These are phyloP conservation scores for Calophaca sinica DNA, from an alignment of 306 rosid species.

Conservation along the genomic window DNA sequence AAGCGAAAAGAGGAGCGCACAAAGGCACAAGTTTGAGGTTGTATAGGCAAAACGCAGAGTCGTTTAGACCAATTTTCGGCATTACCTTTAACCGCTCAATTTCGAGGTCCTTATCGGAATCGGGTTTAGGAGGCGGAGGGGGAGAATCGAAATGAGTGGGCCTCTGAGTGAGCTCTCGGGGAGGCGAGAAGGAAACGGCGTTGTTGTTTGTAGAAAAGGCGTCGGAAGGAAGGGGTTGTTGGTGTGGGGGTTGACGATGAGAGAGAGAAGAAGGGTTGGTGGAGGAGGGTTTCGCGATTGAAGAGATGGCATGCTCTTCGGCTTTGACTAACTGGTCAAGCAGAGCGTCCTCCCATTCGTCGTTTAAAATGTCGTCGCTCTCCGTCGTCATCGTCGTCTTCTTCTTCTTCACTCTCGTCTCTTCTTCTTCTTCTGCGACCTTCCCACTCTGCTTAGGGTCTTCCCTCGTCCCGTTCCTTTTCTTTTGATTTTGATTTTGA, in stretches of 20 bases:
- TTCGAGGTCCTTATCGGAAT: constrained; percentile 55
- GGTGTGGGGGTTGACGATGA: constrained; percentile 35
- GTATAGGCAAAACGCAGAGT: neutral
- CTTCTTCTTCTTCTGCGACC: neutral
- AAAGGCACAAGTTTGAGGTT: constrained; percentile 9
- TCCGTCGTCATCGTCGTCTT: neutral
- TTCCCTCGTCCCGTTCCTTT: neutral
- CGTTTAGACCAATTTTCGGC: neutral
- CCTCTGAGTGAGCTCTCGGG: constrained; percentile 82
- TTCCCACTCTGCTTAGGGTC: neutral
- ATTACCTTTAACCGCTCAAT: constrained; percentile 68
- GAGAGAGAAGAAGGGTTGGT: neutral
- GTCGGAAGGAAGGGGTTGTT: constrained; percentile 22
- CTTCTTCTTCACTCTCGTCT: neutral
- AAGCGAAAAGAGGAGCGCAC: no score
- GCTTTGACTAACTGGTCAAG: constrained; percentile 57
- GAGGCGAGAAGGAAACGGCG: constrained; percentile 64
- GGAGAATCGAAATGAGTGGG: constrained; percentile 27
- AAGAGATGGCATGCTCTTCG: constrained; percentile 56
- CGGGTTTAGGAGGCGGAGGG: constrained; percentile 25
- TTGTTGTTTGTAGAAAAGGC: neutral
- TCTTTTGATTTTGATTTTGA: no score
- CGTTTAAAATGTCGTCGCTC: neutral
- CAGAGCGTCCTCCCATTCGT: constrained; percentile 66
- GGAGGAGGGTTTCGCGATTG: constrained; percentile 43